Evolutionary conservation across 345 rosid genomes (phyloP).

Genomic region (Linum lewisii): DNA sequence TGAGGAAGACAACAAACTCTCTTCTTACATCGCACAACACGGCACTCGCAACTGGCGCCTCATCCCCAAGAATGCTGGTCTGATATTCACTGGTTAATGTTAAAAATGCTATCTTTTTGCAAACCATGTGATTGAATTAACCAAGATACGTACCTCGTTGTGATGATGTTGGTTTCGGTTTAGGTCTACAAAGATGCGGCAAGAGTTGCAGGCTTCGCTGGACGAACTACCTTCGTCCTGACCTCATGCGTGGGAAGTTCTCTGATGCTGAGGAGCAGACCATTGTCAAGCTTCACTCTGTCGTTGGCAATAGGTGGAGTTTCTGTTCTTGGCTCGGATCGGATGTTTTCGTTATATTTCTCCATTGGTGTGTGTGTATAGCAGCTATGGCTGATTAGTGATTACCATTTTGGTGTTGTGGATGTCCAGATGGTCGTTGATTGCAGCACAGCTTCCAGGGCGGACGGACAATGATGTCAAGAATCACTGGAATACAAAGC

Average conservation of each 20-base stretch:
- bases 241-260: constrained; percentile 74
- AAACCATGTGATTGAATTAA: not conserved
- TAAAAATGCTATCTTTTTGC: not conserved
- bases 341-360: no score
- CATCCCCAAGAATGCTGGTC: constrained; percentile 91
- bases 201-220: constrained; percentile 86
- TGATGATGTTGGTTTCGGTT: no score
- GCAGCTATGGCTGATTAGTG: no score
- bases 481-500: constrained; percentile 91
- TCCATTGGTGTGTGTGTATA: no score
- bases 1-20: constrained; percentile 91
- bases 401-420: not conserved
- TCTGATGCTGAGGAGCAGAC: constrained; percentile 72
- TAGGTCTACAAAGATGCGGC: constrained; percentile 88
- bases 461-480: constrained; percentile 90
- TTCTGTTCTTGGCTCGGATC: no score
- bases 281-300: constrained; percentile 77
- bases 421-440: constrained; percentile 64
- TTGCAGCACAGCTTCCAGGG: constrained; percentile 90
- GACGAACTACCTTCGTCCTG: constrained; percentile 90
- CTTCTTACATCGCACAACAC: constrained; percentile 83
- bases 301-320: constrained; percentile 87
- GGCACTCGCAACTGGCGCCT: constrained; percentile 96
- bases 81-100: not conserved
- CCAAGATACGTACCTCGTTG: not conserved